Conservation (phyloP, 495 filamentous ascomycete genomes). For the Sordaria brevicollis region DNA sequence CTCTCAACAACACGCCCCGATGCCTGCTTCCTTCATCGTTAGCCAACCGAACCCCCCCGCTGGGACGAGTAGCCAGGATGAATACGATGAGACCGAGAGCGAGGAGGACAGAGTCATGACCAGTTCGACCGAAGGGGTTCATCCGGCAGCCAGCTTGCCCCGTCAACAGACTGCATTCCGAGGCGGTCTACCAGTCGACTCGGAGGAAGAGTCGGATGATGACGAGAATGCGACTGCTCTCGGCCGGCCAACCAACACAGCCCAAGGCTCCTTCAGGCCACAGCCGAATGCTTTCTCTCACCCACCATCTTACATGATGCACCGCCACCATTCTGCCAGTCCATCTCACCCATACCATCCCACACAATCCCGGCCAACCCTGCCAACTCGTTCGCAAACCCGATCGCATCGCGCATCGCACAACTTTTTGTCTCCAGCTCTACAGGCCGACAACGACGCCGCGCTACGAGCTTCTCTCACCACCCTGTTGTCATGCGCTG, state of each 20-base stretch:
- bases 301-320: conserved; percentile 51
- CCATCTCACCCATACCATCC: conserved; percentile 32
- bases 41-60: conserved; percentile 34
- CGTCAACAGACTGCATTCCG: conserved; percentile 12
- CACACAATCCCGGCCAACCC: conserved; percentile 27
- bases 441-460: conserved; percentile 83
- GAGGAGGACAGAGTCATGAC: conserved; percentile 68
- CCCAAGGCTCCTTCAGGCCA: conserved; percentile 53
- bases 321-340: conserved; percentile 34
- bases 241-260: conserved; percentile 43
- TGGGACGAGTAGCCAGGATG: conserved; percentile 73
- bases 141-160: conserved; percentile 14
- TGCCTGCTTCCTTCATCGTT: conserved; percentile 23
- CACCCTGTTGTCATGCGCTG: conserved; percentile 87
- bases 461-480: conserved; percentile 85
- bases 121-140: conserved; percentile 72
- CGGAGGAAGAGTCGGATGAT: conserved; percentile 34
- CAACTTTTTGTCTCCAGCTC: conserved; percentile 61
- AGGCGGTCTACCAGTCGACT: conserved; percentile 8
- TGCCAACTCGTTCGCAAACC: conserved; percentile 27
- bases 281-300: conserved; percentile 88
- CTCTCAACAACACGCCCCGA: conserved; percentile 35
- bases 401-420: conserved; percentile 39
- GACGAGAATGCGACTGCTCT: conserved; percentile 78
- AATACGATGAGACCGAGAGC: conserved; percentile 53